Conservation (phyloP, 805 yeast species). For the Lipomyces spencermartinsiae region DNA sequence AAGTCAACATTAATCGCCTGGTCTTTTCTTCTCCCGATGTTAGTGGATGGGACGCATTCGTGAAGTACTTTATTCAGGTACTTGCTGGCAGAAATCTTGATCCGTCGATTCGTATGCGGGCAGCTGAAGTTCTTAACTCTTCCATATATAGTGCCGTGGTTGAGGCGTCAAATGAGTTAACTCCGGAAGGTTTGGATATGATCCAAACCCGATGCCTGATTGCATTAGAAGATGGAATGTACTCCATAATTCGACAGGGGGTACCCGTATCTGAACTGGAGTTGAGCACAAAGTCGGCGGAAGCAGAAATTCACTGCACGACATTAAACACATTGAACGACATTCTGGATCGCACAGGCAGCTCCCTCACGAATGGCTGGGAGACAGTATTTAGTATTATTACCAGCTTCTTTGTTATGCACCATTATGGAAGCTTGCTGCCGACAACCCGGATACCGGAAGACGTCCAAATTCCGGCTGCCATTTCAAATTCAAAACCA, state of each 20-base stretch:
- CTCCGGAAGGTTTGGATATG: slow-evolving; percentile 30
- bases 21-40: slow-evolving; percentile 44
- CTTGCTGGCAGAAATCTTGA: slow-evolving; percentile 53
- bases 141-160: slow-evolving; percentile 47
- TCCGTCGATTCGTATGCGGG: slow-evolving; percentile 55
- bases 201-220: slow-evolving; percentile 51
- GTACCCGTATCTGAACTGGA: slow-evolving; percentile 35
- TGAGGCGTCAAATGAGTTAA: slow-evolving; percentile 26
- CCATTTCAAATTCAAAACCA: neutral
- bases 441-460: slow-evolving; percentile 29
- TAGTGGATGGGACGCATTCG: slow-evolving; percentile 56
- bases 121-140: slow-evolving; percentile 60
- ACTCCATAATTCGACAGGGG: slow-evolving; percentile 28
- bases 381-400: slow-evolving; percentile 66
- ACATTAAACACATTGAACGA: slow-evolving; percentile 68
- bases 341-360: slow-evolving; percentile 80
- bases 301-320: slow-evolving; percentile 69
- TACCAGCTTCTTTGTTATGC: slow-evolving; percentile 42
- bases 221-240: slow-evolving; percentile 54
- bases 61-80: slow-evolving; percentile 55
- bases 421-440: slow-evolving; percentile 28
- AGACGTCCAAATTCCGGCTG: slow-evolving; percentile 5
- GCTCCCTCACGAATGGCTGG: slow-evolving; percentile 71
- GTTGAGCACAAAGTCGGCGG: slow-evolving; percentile 50
- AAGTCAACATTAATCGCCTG: slow-evolving; percentile 60